phyloP scores from a whole-genome alignment of 805 yeast species.

The Saccharomycopsis sp. region DNA sequence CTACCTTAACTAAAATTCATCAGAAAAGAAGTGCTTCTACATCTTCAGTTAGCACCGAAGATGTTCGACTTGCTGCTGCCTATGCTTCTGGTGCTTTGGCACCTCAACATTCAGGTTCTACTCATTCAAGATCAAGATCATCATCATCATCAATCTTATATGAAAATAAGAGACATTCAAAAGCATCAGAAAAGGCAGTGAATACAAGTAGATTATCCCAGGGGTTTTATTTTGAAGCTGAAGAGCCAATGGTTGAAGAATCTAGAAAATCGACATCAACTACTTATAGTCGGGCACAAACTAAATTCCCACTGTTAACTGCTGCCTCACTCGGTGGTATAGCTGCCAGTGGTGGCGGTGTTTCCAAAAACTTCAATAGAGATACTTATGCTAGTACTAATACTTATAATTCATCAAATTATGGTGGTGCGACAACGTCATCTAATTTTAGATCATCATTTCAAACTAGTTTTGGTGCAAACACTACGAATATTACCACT shows the following conservation, averaged over 20 bases:
- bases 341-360: background rate
- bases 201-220: constrained; percentile 10
- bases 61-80: constrained; percentile 7
- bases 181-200: constrained; percentile 10
- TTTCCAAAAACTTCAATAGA: constrained; percentile 2
- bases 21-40: background rate
- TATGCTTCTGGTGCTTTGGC: constrained; percentile 12
- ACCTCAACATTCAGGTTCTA: background rate
- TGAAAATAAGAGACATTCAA: constrained; percentile 6
- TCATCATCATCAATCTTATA: background rate
- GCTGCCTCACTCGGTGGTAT: background rate
- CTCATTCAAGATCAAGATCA: constrained; percentile 9
- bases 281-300: constrained; percentile 12
- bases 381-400: constrained; percentile 17
- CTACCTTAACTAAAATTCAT: background rate
- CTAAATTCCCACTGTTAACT: constrained; percentile 17
- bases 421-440: constrained; percentile 7
- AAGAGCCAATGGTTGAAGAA: constrained; percentile 12
- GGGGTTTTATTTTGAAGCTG: constrained; percentile 19
- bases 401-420: constrained; percentile 13
- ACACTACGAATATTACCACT: constrained; percentile 14
- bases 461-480: constrained; percentile 12
- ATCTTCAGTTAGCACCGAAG: constrained; percentile 6
- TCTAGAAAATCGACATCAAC: constrained; percentile 1
- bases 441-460: constrained; percentile 14